Percentiles rank a stretch among this genome's conserved stretches.
Conservation (phyloP, 192 early-diverging fungal genomes). For the Coemansia sp. region DNA sequence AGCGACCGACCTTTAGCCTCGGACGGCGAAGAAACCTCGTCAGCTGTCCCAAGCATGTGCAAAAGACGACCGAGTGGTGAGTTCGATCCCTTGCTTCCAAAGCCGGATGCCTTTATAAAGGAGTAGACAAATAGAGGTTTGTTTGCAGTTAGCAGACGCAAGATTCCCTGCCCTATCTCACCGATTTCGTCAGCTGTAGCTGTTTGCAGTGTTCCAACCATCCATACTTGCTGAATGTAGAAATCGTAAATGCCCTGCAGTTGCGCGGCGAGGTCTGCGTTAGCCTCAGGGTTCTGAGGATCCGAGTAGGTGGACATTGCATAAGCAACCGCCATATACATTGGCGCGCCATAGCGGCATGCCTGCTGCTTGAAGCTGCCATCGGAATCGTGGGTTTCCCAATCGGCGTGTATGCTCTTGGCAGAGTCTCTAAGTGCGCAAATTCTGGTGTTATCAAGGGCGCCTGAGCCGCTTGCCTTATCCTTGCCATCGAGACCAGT, state of each 20-base stretch:
- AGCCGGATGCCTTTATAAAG: slow-evolving; percentile 5
- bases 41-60: slow-evolving; percentile 17
- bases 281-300: not conserved
- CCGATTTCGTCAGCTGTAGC: slow-evolving; percentile 9
- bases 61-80: slow-evolving; percentile 29
- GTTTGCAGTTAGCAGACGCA: slow-evolving; percentile 36
- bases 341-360: slow-evolving; percentile 20
- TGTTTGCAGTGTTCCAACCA: slow-evolving; percentile 23
- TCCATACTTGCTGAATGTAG: slow-evolving; percentile 33
- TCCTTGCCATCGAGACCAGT: not conserved
- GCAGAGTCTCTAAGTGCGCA: not conserved
- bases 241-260: slow-evolving; percentile 12
- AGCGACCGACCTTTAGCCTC: slow-evolving; percentile 11
- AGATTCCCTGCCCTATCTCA: slow-evolving; percentile 27
- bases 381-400: slow-evolving; percentile 13
- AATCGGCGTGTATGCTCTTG: slow-evolving; percentile 3
- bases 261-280: not conserved
- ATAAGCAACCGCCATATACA: slow-evolving; percentile 31
- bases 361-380: slow-evolving; percentile 34
- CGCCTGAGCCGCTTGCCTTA: not conserved
- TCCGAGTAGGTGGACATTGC: slow-evolving; percentile 16
- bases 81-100: not conserved
- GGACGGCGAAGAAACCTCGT: not conserved
- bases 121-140: slow-evolving; percentile 19
- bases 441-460: not conserved